A percentile compares a stretch with the other conserved stretches of the same genome.
These are phyloP conservation scores for Cucumis hystrix DNA, from an alignment of 306 rosid genomes.

Conservation along the genomic window DNA sequence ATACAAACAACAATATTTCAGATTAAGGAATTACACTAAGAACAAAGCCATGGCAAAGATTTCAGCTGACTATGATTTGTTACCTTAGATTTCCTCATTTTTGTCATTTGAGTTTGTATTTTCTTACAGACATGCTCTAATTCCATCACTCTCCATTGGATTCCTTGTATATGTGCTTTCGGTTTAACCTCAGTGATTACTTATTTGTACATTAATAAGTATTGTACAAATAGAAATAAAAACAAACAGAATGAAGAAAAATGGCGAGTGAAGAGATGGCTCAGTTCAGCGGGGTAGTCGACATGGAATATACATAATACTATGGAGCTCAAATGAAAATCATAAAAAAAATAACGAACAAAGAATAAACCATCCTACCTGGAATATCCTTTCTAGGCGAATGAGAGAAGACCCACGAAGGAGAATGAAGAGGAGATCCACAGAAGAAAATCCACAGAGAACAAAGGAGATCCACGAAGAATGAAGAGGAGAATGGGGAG, in stretches of 20 bases:
- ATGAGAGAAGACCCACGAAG: no score
- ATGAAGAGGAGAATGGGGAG: no score
- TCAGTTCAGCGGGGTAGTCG: conserved; percentile 90
- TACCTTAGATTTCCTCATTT: conserved; percentile 49
- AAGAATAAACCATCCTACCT: no score
- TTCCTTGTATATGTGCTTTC: conserved; percentile 67
- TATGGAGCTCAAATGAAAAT: no score
- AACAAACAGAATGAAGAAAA: neutral
- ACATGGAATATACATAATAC: no score
- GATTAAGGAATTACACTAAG: conserved; percentile 20
- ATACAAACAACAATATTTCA: conserved; percentile 25
- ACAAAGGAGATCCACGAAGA: no score
- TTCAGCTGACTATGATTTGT: conserved; percentile 39
- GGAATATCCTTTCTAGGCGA: no score
- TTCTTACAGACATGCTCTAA: conserved; percentile 69
- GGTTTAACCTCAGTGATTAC: no score
- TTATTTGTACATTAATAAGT: no score
- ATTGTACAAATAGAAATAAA: neutral
- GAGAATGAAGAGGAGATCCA: no score
- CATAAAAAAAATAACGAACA: no score
- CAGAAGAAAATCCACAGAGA: no score
- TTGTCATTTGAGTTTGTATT: conserved; percentile 71
- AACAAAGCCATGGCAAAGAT: conserved; percentile 82
- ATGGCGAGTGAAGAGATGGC: conserved; percentile 27
- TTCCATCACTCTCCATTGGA: conserved; percentile 83